Conservation (phyloP, 345 rosid genomes). For the Sonneratia alba region DNA sequence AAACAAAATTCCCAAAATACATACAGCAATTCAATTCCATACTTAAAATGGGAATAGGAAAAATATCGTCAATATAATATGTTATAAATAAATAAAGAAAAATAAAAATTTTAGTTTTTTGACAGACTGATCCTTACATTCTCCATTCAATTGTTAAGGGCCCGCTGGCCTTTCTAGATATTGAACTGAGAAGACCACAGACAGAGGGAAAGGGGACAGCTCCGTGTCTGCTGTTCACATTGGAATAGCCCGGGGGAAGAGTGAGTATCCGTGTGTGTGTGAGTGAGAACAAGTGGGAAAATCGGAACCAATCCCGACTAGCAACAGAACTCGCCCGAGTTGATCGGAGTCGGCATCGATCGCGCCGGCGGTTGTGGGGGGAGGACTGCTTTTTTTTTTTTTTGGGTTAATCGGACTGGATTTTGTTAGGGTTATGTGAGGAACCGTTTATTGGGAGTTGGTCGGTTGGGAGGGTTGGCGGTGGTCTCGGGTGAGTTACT, state of each 20-base stretch:
- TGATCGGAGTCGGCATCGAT: constrained; percentile 6
- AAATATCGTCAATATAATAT: too few species aligned
- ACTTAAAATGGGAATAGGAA: too few species aligned
- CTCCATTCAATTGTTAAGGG: too few species aligned
- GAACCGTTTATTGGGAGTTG: constrained; percentile 1
- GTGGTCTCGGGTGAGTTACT: constrained; percentile 4
- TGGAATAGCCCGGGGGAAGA: not conserved
- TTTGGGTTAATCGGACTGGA: not conserved
- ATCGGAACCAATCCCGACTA: constrained; percentile 5
- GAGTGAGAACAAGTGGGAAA: not conserved
- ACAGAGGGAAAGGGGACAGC: too few species aligned
- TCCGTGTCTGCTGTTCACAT: not conserved
- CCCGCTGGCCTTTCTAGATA: too few species aligned
- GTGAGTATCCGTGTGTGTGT: not conserved
- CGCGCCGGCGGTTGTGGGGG: constrained; percentile 4
- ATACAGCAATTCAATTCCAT: too few species aligned
- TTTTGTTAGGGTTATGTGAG: not conserved
- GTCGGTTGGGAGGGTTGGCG: constrained; percentile 3
- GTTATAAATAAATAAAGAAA: too few species aligned
- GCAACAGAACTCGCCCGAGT: constrained; percentile 4
- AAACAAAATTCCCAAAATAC: too few species aligned
- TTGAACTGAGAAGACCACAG: too few species aligned
- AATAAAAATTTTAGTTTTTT: too few species aligned
- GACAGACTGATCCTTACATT: too few species aligned
- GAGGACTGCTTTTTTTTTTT: not conserved